Base-by-base conservation (phyloP, 495 filamentous ascomycete genomes). In the Articulospora tetracladia region DNA sequence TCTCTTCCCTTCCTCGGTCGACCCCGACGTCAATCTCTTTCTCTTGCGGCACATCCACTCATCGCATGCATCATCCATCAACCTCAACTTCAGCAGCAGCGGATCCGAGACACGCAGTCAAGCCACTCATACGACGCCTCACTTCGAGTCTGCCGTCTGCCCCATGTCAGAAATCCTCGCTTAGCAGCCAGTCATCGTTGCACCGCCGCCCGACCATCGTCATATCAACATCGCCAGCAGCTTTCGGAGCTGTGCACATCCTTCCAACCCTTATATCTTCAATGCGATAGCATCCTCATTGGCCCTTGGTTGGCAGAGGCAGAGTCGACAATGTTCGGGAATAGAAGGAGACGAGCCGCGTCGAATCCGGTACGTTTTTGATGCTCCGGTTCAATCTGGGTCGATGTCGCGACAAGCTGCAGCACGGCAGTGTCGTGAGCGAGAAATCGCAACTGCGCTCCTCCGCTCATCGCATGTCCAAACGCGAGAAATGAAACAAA, bases 341-440 rank as follows among this genome's bases (percentile, higher is more conserved):
- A 48, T 26, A 62, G 76, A 67, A 82, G 78, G 72, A 80, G 77
- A 70, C 72, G 65, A 49, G 60, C 77, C 39, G 74, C 73, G 23
- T 79, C 80, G 64, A 81, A 82, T 69, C 79, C 81, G 69, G 82
- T 86, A 68, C 34, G 79, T 74, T n/a, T 19, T 50, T 12, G 57
- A 61, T 23, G 22, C 20, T 55, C 34, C n/a, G 41, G 19, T 50
- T 47, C 24, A 7, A 44, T 44, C 8, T 36, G 13, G 6, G 27
- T 55, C 28, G 2, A 57, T 23, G 25, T 30, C 28, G 62, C 52
- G 57, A 56, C 57, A 52, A n/a, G 46, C 51, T 57, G 8, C 26
- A 57, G 53, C 58, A n/a, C n/a, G n/a, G 49, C 53, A 65, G 53
- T 49, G 59, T 13, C 26, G 32, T n/a, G 28, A 44, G 27, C 34